Evolutionary conservation across 73 alveolate genomes (phyloP), one percentile per base, ranked within the genome.

Genomic region (Loxodes magnus): DNA sequence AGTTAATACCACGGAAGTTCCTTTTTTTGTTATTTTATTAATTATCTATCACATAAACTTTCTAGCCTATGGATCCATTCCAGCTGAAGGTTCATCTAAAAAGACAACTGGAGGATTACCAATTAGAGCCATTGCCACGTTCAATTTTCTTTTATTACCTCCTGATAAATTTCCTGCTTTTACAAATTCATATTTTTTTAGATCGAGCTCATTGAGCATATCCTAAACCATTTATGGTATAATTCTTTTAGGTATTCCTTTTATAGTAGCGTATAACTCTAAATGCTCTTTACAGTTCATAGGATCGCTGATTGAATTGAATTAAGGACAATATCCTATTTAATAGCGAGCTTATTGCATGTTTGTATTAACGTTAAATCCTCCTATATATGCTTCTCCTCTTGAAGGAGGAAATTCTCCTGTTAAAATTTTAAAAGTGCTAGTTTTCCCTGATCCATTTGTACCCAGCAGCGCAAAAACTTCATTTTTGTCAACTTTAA

Each of bases 321-420:
- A 89, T 59, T 93, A 84, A 34, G 99, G 99, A 59, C 99, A 93
- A 56, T 89, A 89, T 14, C 99, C 99, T 29, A 93, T 74, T 34
- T 74, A 62, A 31, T 82, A 64, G 48, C 91, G 52, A 1, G 86
- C 84, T 35, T 64, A 25, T 43, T 24, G 35, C 25, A 77, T 69
- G 62, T 54, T 43, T 38, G 15, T 51, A 24, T 34, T 53, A 22
- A 73, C 76, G 54, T 79, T 61, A 43, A 43, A 30, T 38, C 87
- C 88, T 35, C 71, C 75, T 21, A 92, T 90, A 37, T 56, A 78
- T 19, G 90, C 84, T 55, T 62, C 66, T 3, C 99, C 99, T 24
- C 41, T 49, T 9, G 95, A 73, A 17, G 96, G 99, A 20, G 59
- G 37, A 37, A 74, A 63, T 50, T 92, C 97, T 50, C 94, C 95